phyloP scores from a whole-genome alignment of 2,329 filamentous ascomycete genomes.

The Exophiala alcalophila region DNA sequence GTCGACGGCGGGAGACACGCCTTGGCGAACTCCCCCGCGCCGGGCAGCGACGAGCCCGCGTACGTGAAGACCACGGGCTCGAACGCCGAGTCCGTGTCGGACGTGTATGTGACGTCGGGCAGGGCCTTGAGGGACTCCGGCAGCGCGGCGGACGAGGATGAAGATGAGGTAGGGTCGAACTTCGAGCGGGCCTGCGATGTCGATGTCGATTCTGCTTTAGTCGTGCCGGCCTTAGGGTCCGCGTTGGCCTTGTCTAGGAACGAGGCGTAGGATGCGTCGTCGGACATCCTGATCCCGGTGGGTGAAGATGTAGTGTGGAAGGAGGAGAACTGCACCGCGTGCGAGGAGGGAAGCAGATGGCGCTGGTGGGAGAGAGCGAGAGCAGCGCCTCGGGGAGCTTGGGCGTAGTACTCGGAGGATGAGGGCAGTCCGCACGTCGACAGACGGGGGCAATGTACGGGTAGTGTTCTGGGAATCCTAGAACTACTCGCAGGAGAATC shows the following conservation, averaged over 20 bases:
- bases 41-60: slow-evolving; percentile 39
- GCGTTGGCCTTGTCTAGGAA: slow-evolving; percentile 87
- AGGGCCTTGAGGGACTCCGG: slow-evolving; percentile 51
- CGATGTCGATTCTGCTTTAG: slow-evolving; percentile 22
- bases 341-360: no score
- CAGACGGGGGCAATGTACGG: no score
- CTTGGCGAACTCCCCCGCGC: slow-evolving; percentile 64
- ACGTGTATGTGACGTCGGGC: slow-evolving; percentile 57
- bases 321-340: no score
- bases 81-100: slow-evolving; percentile 84
- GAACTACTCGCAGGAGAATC: no score
- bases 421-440: no score
- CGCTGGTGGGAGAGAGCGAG: no score
- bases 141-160: slow-evolving; percentile 32
- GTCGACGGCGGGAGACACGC: slow-evolving; percentile 56
- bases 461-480: no score
- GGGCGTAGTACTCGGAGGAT: no score
- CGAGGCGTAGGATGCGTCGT: slow-evolving; percentile 76
- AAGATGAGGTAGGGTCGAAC: slow-evolving; percentile 20
- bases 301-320: no score
- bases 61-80: slow-evolving; percentile 69
- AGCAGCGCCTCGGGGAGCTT: no score
- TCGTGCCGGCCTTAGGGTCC: slow-evolving; percentile 47
- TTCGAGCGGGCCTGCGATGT: slow-evolving; percentile 24
- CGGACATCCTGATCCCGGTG: slow-evolving; percentile 50